Conservation (phyloP, 2,329 filamentous ascomycete genomes). For the Calonectria pseudoreteaudii region DNA sequence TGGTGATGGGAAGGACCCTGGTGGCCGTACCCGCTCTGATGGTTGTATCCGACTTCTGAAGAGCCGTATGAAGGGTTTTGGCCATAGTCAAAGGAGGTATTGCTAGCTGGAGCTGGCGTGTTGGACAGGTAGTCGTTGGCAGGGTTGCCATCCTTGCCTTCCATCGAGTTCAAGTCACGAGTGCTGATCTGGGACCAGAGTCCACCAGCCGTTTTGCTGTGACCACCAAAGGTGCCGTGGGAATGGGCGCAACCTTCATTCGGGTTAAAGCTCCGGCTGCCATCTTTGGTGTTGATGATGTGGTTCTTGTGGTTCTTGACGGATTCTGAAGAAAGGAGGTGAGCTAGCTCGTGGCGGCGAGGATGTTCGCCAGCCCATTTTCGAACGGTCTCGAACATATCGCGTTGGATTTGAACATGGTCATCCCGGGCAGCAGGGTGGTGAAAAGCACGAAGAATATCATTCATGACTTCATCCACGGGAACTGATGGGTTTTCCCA, state of each 20-base stretch:
- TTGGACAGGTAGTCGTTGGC: conserved; percentile 51
- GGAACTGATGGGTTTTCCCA: conserved; percentile 91
- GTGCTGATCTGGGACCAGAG: conserved; percentile 72
- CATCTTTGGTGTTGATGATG: conserved; percentile 55
- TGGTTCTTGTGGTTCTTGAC: conserved; percentile 89
- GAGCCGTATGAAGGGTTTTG: conserved; percentile 48
- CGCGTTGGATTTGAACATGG: conserved; percentile 80
- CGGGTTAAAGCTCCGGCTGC: conserved; percentile 43
- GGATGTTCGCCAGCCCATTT: conserved; percentile 81
- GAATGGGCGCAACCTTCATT: conserved; percentile 50
- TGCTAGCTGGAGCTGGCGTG: conserved; percentile 51
- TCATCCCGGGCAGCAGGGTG: conserved; percentile 87
- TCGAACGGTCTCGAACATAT: conserved; percentile 90
- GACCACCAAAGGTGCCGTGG: conserved; percentile 60
- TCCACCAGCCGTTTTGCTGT: conserved; percentile 69
- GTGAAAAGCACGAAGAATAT: conserved; percentile 87
- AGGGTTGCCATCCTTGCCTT: conserved; percentile 58
- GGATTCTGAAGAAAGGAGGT: conserved; percentile 83
- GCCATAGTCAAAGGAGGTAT: conserved; percentile 56
- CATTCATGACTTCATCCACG: conserved; percentile 84
- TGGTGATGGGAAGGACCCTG: conserved; percentile 43
- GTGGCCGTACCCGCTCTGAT: conserved; percentile 37
- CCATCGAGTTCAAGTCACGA: conserved; percentile 68
- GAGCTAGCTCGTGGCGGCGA: conserved; percentile 76
- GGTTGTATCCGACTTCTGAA: conserved; percentile 38